A percentile compares a stretch with the other conserved stretches of the same genome.
phyloP scores from a whole-genome alignment of 1,284 basidiomycete species.

The Garcileccinum viscosum region DNA sequence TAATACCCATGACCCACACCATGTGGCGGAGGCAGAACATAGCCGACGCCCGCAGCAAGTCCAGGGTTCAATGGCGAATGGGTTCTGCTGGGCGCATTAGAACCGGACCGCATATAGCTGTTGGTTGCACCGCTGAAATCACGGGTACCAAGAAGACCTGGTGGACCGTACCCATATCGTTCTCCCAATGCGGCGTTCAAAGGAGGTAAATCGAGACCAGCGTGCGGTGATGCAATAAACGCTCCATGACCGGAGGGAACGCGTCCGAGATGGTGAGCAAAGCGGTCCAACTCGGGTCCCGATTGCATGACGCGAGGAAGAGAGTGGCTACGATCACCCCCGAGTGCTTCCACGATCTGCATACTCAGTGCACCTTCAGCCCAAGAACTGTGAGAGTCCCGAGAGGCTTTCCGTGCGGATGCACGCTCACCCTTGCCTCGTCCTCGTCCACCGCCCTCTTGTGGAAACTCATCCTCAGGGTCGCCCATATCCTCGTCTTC shows the following conservation, averaged over 20 bases:
- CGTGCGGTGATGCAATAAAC: constrained; percentile 44
- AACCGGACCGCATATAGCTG: constrained; percentile 65
- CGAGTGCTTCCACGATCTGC: constrained; percentile 41
- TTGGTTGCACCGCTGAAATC: constrained; percentile 43
- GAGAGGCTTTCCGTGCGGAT: constrained; percentile 44
- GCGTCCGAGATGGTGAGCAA: constrained; percentile 41
- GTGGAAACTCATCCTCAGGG: constrained; percentile 44
- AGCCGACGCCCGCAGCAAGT: constrained; percentile 38
- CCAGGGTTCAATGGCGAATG: constrained; percentile 66
- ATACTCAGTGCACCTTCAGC: constrained; percentile 42
- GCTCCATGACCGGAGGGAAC: constrained; percentile 42
- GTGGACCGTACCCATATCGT: constrained; percentile 41
- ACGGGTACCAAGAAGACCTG: constrained; percentile 39
- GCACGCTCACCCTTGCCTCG: constrained; percentile 43
- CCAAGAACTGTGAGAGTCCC: constrained; percentile 45
- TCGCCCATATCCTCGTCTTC: constrained; percentile 60
- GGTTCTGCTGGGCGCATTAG: constrained; percentile 67
- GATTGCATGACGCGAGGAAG: constrained; percentile 39
- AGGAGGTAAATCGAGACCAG: constrained; percentile 65
- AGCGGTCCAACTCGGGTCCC: constrained; percentile 39
- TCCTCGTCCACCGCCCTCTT: constrained; percentile 33
- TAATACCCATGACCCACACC: constrained; percentile 43
- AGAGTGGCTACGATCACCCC: constrained; percentile 41
- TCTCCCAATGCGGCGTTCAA: constrained; percentile 53
- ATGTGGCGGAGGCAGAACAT: constrained; percentile 48